A percentile compares a stretch with the other conserved stretches of the same genome.
phyloP scores from a whole-genome alignment of 352 stramenopile species.

The Aphanomyces euteiches region DNA sequence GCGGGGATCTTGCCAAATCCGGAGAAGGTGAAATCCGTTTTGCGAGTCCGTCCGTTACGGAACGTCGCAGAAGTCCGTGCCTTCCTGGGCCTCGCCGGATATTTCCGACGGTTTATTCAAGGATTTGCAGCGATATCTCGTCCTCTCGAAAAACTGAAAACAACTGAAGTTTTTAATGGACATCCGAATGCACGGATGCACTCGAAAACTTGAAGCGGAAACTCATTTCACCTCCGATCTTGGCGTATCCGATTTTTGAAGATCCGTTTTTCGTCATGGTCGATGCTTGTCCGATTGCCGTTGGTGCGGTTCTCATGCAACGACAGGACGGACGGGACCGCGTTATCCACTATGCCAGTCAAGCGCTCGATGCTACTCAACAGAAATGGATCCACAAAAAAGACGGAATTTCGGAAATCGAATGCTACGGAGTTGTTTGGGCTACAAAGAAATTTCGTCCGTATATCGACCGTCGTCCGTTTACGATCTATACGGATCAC shows the following conservation, averaged over 20 bases:
- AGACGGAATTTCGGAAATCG: neutral
- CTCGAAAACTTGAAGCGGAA: neutral
- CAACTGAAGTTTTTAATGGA: neutral
- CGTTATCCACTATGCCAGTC: neutral
- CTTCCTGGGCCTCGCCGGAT: neutral
- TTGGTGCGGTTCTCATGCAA: neutral
- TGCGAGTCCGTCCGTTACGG: neutral
- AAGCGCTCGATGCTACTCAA: neutral
- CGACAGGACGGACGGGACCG: neutral
- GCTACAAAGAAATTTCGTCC: neutral
- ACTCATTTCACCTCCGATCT: neutral
- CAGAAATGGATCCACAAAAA: neutral
- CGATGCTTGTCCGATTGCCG: neutral
- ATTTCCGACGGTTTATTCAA: conserved; percentile 1
- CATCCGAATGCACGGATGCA: neutral
- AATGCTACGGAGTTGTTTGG: neutral
- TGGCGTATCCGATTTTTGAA: neutral
- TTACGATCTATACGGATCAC: neutral
- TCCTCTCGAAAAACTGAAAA: neutral
- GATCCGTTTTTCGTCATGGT: neutral
- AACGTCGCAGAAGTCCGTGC: neutral
- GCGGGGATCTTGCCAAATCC: neutral
- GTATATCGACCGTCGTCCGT: neutral
- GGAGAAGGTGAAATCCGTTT: too few relatives aligned
- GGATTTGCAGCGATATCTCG: neutral